Evolutionary conservation across 176 grass and related monocot species (phyloP), one percentile per base, ranked within the genome.

Genomic region (Juncus effusus): DNA sequence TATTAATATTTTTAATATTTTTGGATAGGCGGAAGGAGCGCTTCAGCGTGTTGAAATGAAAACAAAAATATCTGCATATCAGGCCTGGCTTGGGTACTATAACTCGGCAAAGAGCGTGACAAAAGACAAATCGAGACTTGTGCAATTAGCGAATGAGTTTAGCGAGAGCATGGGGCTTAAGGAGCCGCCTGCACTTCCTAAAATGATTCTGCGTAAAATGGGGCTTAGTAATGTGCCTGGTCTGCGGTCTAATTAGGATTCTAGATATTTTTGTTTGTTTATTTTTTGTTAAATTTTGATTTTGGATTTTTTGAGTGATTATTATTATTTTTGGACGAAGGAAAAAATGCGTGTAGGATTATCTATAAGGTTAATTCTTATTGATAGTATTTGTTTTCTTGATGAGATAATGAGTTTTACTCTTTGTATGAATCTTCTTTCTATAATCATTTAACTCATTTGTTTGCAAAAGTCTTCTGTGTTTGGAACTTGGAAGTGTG

Each of bases 31-130:
- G 2, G 66, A 75, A 56, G 59, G 77, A 56, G 83, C 78, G 10
- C 58, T 97, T 36, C 7, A 52, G 61, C 71, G 42, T 69, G 83
- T 79, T 13, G 82, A 89, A n/a, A 86, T 73, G 59, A 89, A 82
- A 76, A 82, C 56, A 62, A 97, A 92, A 70, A 82, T 86, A 69
- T 80, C 71, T 10, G 94, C 94, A 14, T 97, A 97, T 63, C 94
- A 92, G 70, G 94, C 94, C 63, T 97, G 88, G 94, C 36, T 97
- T 47, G 93, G 93, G 35, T 97, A 97, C 54, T 92, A 97, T 70
- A 89, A 86, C 70, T 89, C 94, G 13, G 68, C 82, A 60, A 93
- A 89, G 66, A 57, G 61, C 47, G 61, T 93, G 36, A 13, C 72
- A 15, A 40, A 81, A 82, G 72, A 97, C 69, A 97, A 97, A 56